Evolutionary conservation across 768 basidiomycete genomes (phyloP).

Genomic region (Termitomyces sp.): DNA sequence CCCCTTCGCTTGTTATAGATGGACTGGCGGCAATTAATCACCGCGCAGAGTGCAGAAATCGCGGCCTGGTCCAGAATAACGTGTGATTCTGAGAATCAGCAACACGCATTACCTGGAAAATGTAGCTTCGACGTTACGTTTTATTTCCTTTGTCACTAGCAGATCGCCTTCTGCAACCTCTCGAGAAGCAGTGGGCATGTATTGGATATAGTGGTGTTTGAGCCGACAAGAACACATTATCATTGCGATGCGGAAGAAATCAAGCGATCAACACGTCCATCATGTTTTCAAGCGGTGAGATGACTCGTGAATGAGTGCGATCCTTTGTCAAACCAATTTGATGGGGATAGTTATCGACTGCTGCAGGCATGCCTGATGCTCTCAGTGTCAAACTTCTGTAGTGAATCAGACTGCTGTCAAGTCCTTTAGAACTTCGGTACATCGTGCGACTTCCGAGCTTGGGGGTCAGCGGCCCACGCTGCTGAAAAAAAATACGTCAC

Average conservation of each 20-base stretch:
- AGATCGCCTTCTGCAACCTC: neutral
- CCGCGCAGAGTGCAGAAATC: too few species aligned
- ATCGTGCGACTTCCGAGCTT: too few species aligned
- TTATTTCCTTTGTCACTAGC: neutral
- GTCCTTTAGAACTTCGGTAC: too few species aligned
- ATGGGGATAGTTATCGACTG: neutral
- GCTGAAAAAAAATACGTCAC: too few species aligned
- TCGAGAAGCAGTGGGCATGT: neutral
- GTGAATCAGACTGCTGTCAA: too few species aligned
- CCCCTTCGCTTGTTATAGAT: constrained; percentile 3
- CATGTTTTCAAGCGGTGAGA: neutral
- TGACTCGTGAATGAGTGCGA: neutral
- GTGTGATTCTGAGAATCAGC: neutral
- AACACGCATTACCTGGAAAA: neutral
- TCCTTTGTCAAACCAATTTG: neutral
- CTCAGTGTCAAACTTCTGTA: too few species aligned
- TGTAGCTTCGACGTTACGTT: neutral
- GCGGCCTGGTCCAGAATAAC: neutral
- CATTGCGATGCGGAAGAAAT: neutral
- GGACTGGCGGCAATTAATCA: constrained; percentile 18
- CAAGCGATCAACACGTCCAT: neutral
- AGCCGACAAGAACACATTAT: neutral
- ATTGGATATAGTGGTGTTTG: neutral
- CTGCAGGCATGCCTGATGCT: too few species aligned
- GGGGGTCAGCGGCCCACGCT: too few species aligned